These are phyloP conservation scores for Colletotrichum sp. DNA, from an alignment of 2,329 filamentous ascomycete species.

Conservation along the genomic window DNA sequence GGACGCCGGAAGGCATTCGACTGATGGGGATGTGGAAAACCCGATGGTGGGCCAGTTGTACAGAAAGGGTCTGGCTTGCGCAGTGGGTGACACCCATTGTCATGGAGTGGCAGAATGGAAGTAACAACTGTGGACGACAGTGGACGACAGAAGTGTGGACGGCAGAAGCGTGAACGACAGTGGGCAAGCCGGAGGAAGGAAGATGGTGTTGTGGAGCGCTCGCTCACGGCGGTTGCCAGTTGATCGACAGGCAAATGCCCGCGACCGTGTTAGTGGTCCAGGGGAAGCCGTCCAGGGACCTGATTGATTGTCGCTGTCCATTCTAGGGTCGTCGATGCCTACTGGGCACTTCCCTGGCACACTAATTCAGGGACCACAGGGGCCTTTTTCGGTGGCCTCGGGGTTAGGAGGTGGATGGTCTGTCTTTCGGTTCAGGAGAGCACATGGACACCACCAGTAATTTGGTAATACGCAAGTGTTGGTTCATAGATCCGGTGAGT, in stretches of 20 bases:
- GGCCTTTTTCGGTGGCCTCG: neutral
- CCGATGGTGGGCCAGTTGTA: neutral
- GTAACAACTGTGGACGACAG: neutral
- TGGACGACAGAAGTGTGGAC: too few species aligned
- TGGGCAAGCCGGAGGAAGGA: neutral
- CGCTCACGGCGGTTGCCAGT: neutral
- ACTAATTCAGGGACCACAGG: conserved; percentile 15
- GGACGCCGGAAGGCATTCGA: neutral
- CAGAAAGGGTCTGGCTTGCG: conserved; percentile 4
- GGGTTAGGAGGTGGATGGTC: neutral
- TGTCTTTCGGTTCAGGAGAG: neutral
- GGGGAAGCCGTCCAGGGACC: neutral
- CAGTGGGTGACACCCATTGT: neutral
- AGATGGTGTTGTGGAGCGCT: neutral
- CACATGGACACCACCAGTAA: neutral
- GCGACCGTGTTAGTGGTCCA: neutral
- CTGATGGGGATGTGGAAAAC: neutral
- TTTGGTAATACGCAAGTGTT: neutral
- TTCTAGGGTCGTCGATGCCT: neutral
- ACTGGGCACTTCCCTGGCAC: conserved; percentile 10
- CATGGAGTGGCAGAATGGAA: neutral
- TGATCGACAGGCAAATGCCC: conserved; percentile 16
- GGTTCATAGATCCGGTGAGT: neutral
- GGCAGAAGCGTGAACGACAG: too few species aligned
- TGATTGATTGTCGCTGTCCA: neutral